phyloP scores from a whole-genome alignment of 495 filamentous ascomycete species.

The Pseudotulostoma volvatum region DNA sequence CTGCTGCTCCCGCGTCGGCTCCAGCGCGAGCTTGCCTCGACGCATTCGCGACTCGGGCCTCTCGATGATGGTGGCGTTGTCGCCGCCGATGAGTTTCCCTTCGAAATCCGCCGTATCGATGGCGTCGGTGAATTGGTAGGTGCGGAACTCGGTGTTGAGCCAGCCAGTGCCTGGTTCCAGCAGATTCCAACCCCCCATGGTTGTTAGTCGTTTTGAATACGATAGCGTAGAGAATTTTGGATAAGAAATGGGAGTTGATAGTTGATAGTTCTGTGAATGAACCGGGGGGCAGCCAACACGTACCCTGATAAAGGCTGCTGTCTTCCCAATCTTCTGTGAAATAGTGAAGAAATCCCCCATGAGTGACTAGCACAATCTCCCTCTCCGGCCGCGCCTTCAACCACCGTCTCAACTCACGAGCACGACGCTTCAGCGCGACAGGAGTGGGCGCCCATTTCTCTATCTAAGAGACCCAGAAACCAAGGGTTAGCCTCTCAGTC shows the following conservation, averaged over 20 bases:
- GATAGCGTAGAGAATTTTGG: no score
- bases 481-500: neutral
- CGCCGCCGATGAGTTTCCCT: conserved; percentile 25
- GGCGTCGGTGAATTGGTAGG: conserved; percentile 47
- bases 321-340: conserved; percentile 74
- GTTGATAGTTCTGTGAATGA: no score
- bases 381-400: conserved; percentile 39
- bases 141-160: conserved; percentile 68
- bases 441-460: conserved; percentile 43
- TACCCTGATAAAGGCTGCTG: conserved; percentile 36
- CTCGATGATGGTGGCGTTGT: conserved; percentile 46
- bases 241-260: no score
- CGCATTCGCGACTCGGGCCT: conserved; percentile 43
- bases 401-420: conserved; percentile 48
- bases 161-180: conserved; percentile 65
- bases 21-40: conserved; percentile 30
- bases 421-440: conserved; percentile 42
- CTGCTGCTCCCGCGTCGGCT: conserved; percentile 22
- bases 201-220: no score
- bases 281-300: no score
- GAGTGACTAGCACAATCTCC: conserved; percentile 56
- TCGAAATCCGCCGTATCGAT: conserved; percentile 22
- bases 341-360: conserved; percentile 58
- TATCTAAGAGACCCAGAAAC: conserved; percentile 4
- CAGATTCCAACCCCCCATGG: no score